Evolutionary conservation across 2,329 filamentous ascomycete species (phyloP).

Genomic region (Epichloe sp.): DNA sequence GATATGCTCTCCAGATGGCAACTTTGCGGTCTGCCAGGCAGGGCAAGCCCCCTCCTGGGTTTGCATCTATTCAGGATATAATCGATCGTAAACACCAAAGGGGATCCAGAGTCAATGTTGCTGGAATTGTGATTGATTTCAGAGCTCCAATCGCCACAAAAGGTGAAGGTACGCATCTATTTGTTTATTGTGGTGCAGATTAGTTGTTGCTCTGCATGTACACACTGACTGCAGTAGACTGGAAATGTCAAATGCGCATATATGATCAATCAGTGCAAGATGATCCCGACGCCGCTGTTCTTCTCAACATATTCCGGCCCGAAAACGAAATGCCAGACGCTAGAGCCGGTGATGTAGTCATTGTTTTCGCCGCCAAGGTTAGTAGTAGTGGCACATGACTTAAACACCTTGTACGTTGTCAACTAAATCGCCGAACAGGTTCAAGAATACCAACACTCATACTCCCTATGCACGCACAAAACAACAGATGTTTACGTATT

Average conservation of each 20-base stretch:
- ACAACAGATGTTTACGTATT: slow-evolving; percentile 34
- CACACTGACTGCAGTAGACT: slow-evolving; percentile 28
- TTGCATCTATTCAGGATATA: slow-evolving; percentile 25
- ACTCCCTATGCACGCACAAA: slow-evolving; percentile 32
- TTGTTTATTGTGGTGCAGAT: background rate
- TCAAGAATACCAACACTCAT: slow-evolving; percentile 21
- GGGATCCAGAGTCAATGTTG: slow-evolving; percentile 37
- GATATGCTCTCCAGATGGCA: slow-evolving; percentile 5
- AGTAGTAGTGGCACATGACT: slow-evolving; percentile 4
- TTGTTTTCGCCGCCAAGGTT: slow-evolving; percentile 43
- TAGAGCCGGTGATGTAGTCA: slow-evolving; percentile 25
- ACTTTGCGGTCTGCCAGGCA: slow-evolving; percentile 2
- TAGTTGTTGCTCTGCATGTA: background rate
- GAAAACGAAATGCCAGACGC: slow-evolving; percentile 34
- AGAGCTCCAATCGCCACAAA: slow-evolving; percentile 37
- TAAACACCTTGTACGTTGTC: background rate
- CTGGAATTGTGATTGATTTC: slow-evolving; percentile 59
- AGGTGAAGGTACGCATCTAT: slow-evolving; percentile 33
- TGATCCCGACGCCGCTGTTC: slow-evolving; percentile 22
- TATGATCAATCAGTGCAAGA: slow-evolving; percentile 43
- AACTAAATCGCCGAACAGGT: slow-evolving; percentile 18
- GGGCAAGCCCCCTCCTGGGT: slow-evolving; percentile 12
- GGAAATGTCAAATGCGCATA: slow-evolving; percentile 46
- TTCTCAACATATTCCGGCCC: slow-evolving; percentile 48
- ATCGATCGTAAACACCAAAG: slow-evolving; percentile 24